Evolutionary conservation across 208 protist species (phyloP), one percentile per base, ranked within the genome.

Genomic region (Trypanosoma grayi): DNA sequence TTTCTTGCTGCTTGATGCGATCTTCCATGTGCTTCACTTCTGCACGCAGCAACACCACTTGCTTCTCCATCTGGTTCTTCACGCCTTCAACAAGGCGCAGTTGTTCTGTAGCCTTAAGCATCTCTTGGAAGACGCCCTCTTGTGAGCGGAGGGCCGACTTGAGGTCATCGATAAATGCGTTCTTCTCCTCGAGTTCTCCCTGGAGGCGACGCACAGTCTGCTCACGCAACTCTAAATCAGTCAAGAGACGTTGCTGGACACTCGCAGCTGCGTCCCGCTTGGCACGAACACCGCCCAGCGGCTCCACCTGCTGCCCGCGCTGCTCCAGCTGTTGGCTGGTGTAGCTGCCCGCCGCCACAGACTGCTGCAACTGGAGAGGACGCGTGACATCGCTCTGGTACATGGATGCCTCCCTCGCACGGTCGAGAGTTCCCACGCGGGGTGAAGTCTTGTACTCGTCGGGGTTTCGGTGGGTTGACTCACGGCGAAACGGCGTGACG

Each of bases 71-170:
- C 36, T 53, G 41, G 6, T 22, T 47, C 20, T 53, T 59, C 9
- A 56, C 43, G 5, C 40, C 43, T 27, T 68, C 53, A 14, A 55
- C 53, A 5, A 43, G 34, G 28, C 60, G 60, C 11, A 56, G 45
- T 14, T 72, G 67, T 40, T 76, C 68, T 9, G 66, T 68, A 6
- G 58, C 41, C 0, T 43, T 54, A 10, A 85, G 51, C 57, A 77
- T 60, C 37, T 79, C 68, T 44, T 60, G 56, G 50, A 69, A 69
- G 16, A 50, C 36, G 28, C 30, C 22, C 51, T 69, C 63, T 20
- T 69, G 51, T 31, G 63, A 59, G 28, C 52, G 51, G 2, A 69
- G 31, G n/a, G 63, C 53, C 10, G 56, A 28, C 43, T 69, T 60
- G 7, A 69, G 33, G 41, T 69, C 63, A 45, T 60, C 53, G 25